phyloP scores from a whole-genome alignment of 139 green algal genomes.

The Volvox africanus region DNA sequence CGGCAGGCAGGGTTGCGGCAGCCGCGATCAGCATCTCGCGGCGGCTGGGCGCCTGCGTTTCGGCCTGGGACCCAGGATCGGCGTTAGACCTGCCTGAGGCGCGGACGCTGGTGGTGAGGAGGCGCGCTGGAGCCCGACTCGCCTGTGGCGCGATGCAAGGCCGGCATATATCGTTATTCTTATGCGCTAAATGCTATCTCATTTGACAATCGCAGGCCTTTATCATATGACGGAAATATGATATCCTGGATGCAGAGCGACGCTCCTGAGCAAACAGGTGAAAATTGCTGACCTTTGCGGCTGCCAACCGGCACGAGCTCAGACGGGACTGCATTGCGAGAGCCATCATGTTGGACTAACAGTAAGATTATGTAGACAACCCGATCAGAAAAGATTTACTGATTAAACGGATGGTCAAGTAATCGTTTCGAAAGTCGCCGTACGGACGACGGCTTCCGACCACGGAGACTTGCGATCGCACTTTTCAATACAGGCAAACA shows the following conservation, averaged over 20 bases:
- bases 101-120: conserved; percentile 18
- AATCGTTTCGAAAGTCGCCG: neutral
- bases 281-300: neutral
- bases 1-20: neutral
- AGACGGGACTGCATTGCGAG: conserved; percentile 17
- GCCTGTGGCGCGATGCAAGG: neutral
- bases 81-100: conserved; percentile 30
- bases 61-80: neutral
- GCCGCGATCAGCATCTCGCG: conserved; percentile 2
- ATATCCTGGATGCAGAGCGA: neutral
- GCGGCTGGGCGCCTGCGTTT: neutral
- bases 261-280: too few species aligned
- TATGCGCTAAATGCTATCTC: too few species aligned
- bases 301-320: neutral
- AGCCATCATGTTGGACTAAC: neutral
- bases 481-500: too few species aligned
- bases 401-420: neutral
- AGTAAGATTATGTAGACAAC: neutral
- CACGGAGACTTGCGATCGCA: too few species aligned
- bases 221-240: neutral
- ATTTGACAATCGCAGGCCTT: neutral
- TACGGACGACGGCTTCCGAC: neutral
- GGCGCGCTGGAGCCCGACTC: neutral
- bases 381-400: neutral
- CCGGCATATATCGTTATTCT: neutral